Base-by-base conservation (phyloP, 108 stramenopile genomes). In the Cyclostephanos tholiformis region DNA sequence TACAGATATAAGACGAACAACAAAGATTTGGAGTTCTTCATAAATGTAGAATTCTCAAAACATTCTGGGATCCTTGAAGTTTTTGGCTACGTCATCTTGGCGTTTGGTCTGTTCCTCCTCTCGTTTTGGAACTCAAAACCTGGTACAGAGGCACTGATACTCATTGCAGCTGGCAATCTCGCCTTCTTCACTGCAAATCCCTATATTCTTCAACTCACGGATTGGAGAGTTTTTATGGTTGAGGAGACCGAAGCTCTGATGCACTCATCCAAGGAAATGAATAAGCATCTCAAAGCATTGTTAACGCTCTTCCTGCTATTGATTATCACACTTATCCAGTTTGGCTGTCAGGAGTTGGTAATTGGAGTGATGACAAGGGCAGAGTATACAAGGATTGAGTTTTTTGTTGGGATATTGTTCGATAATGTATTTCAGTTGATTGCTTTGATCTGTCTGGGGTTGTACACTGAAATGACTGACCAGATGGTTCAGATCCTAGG, bases 191-290 rank as follows among this genome's bases (percentile, higher is more conserved):
- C 67, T 43, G 67, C 80, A 51, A 85, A 90, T 59, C 89, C 89
- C 7, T 90, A 87, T 79, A 63, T 88, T 36, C 52, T 88, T 25
- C 64, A 79, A 8, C 75, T 88, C 52, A 61, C 57, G n/a, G 89
- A 88, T 69, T 90, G 89, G 89, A 44, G 89, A 23, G 83, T 73
- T 46, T 78, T 63, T 67, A 83, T 86, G 86, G 66, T 58, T 7
- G 89, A 90, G 63, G 89, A 90, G 72, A 74, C 83, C 0, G 87
- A 90, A 51, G 89, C 89, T 12, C 72, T 88, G 53, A 19, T 88
- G 30, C 89, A 90, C 69, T 71, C 87, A 7, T 85, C 84, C 44
- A 79, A 77, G 35, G 48, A 20, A 19, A 88, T 71, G 84, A 88
- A 88, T 68, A 86, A 86, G 39, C 60, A 71, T 16, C 55, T 88